phyloP scores from a whole-genome alignment of 2,329 filamentous ascomycete genomes.

The Colletotrichum sp. region DNA sequence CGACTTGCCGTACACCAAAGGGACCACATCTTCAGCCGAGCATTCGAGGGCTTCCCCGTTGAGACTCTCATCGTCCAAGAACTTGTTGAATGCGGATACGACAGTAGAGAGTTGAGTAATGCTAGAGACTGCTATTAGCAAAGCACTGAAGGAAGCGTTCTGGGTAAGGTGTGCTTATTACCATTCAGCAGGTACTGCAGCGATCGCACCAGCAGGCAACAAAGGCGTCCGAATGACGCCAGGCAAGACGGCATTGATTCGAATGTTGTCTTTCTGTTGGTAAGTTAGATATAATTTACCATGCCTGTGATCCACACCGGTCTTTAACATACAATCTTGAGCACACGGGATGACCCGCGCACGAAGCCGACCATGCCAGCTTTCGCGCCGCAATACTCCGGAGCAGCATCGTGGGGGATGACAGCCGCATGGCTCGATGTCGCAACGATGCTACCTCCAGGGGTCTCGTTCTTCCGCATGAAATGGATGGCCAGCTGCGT shows the following conservation, averaged over 20 bases:
- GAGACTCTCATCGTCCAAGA: conserved; percentile 46
- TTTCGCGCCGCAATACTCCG: conserved; percentile 57
- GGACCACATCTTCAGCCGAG: conserved; percentile 40
- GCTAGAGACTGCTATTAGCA: not conserved
- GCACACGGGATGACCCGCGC: conserved; percentile 39
- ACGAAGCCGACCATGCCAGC: conserved; percentile 49
- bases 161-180: not conserved
- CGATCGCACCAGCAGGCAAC: not conserved
- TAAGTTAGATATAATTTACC: too few relatives aligned
- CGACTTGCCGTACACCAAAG: conserved; percentile 36
- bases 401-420: conserved; percentile 47
- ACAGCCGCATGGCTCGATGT: conserved; percentile 49
- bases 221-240: not conserved
- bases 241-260: not conserved
- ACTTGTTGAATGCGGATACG: conserved; percentile 48
- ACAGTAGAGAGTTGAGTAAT: conserved; percentile 49
- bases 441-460: conserved; percentile 48
- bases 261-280: not conserved
- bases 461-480: conserved; percentile 52
- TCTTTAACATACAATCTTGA: conserved; percentile 30
- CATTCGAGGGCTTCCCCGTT: conserved; percentile 50
- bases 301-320: rapidly evolving
- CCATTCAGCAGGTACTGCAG: not conserved
- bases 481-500: conserved; percentile 55
- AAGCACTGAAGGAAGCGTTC: not conserved